phyloP scores from a whole-genome alignment of 1,139 yeast genomes.

The Lodderomyces oxycetoniae region DNA sequence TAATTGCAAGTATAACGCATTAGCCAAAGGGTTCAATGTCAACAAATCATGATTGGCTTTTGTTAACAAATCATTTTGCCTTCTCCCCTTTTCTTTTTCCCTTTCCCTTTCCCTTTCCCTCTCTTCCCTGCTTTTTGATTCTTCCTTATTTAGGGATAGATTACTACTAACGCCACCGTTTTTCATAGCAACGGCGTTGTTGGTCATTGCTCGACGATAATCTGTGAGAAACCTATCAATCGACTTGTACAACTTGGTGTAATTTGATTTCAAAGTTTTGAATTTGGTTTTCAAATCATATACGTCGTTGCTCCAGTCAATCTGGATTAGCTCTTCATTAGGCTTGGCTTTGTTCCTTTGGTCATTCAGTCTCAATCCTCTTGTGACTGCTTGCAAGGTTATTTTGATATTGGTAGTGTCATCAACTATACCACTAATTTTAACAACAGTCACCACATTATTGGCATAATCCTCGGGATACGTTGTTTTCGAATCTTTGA shows the following conservation, averaged over 20 bases:
- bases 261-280: constrained; percentile 21
- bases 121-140: constrained; percentile 8
- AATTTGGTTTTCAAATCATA: constrained; percentile 20
- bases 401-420: constrained; percentile 43
- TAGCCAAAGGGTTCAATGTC: constrained; percentile 58
- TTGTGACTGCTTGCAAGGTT: constrained; percentile 50
- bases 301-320: constrained; percentile 25
- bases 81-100: constrained; percentile 9
- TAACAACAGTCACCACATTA: constrained; percentile 34
- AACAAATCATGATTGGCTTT: constrained; percentile 31
- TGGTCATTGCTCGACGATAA: constrained; percentile 29
- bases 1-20: constrained; percentile 52
- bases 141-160: constrained; percentile 12
- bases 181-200: constrained; percentile 7
- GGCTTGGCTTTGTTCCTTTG: constrained; percentile 5
- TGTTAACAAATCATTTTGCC: constrained; percentile 2
- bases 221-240: constrained; percentile 42
- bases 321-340: constrained; percentile 28
- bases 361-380: constrained; percentile 30
- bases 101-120: constrained; percentile 5
- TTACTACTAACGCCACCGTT: constrained; percentile 9
- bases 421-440: constrained; percentile 46
- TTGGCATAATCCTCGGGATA: constrained; percentile 13
- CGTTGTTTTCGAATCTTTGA: constrained; percentile 20
- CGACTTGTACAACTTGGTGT: constrained; percentile 30